A percentile compares a stretch with the other conserved stretches of the same genome.
These are phyloP conservation scores for Talaromyces sp. DNA, from an alignment of 2,329 filamentous ascomycete genomes.

Conservation along the genomic window DNA sequence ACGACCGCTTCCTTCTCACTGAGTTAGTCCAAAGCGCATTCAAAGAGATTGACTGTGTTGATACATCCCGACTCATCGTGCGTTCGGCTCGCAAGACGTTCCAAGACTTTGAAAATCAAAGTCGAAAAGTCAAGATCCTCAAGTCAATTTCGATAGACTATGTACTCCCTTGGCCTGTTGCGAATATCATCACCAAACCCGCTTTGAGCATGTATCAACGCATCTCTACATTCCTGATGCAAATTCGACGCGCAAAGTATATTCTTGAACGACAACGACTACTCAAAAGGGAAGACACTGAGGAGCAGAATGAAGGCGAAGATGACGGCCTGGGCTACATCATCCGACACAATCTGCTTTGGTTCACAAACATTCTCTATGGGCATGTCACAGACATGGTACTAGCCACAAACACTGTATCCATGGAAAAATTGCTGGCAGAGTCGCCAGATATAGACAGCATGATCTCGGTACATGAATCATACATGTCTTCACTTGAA, in stretches of 20 bases:
- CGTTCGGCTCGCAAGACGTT: conserved; percentile 44
- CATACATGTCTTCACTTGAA: conserved; percentile 60
- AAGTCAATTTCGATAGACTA: conserved; percentile 64
- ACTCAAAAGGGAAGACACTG: conserved; percentile 31
- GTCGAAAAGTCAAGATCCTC: conserved; percentile 60
- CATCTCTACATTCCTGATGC: conserved; percentile 71
- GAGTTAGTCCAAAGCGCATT: conserved; percentile 73
- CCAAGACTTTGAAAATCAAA: conserved; percentile 46
- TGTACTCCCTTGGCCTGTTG: conserved; percentile 60
- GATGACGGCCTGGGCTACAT: conserved; percentile 38
- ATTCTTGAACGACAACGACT: conserved; percentile 56
- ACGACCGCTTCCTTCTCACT: conserved; percentile 75
- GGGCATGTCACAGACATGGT: conserved; percentile 73
- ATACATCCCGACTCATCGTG: conserved; percentile 61
- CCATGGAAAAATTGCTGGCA: conserved; percentile 57
- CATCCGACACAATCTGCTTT: conserved; percentile 66
- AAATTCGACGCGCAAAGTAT: conserved; percentile 67
- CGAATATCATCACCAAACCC: conserved; percentile 67
- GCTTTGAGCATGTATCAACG: conserved; percentile 65
- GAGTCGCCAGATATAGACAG: conserved; percentile 69
- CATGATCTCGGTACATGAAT: conserved; percentile 68
- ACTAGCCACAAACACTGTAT: conserved; percentile 56
- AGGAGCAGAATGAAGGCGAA: conserved; percentile 34
- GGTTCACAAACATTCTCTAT: conserved; percentile 72
- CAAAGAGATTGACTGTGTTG: conserved; percentile 49